Percentiles rank a stretch among this genome's conserved stretches.
These are phyloP conservation scores for Trichoderma sp. DNA, from an alignment of 2,329 filamentous ascomycete genomes.

Conservation along the genomic window DNA sequence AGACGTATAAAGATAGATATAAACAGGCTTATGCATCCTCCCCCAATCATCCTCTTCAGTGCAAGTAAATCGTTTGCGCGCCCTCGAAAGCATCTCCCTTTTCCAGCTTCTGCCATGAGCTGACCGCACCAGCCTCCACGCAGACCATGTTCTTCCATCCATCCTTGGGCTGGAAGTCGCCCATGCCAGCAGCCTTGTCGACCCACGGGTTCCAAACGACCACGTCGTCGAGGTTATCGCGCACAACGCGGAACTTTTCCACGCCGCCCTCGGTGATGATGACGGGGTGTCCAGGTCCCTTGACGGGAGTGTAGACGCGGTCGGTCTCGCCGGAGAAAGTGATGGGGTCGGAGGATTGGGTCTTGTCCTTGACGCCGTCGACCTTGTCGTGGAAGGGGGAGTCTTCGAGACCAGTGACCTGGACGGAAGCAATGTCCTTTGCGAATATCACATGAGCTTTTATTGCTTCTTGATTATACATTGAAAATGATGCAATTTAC, in stretches of 20 bases:
- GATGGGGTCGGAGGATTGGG: constrained; percentile 61
- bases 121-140: constrained; percentile 84
- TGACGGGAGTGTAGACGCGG: constrained; percentile 75
- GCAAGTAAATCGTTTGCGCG: constrained; percentile 53
- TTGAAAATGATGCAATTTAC: constrained; percentile 46
- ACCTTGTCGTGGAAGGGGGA: constrained; percentile 84
- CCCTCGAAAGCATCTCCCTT: constrained; percentile 68
- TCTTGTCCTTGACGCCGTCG: constrained; percentile 61
- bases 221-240: constrained; percentile 82
- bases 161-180: constrained; percentile 84
- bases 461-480: not conserved
- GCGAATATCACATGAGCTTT: not conserved
- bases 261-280: constrained; percentile 62
- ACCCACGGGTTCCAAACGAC: constrained; percentile 98
- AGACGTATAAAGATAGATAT: not conserved
- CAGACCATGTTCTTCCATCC: constrained; percentile 94
- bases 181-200: constrained; percentile 77
- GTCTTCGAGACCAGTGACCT: constrained; percentile 72
- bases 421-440: constrained; percentile 75
- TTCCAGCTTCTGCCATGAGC: constrained; percentile 80
- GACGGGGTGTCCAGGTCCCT: constrained; percentile 57
- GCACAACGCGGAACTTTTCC: constrained; percentile 68
- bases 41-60: not conserved
- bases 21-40: not conserved
- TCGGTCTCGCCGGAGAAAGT: constrained; percentile 78